Conservation (phyloP, 495 filamentous ascomycete species). For the Daldinia decipiens region DNA sequence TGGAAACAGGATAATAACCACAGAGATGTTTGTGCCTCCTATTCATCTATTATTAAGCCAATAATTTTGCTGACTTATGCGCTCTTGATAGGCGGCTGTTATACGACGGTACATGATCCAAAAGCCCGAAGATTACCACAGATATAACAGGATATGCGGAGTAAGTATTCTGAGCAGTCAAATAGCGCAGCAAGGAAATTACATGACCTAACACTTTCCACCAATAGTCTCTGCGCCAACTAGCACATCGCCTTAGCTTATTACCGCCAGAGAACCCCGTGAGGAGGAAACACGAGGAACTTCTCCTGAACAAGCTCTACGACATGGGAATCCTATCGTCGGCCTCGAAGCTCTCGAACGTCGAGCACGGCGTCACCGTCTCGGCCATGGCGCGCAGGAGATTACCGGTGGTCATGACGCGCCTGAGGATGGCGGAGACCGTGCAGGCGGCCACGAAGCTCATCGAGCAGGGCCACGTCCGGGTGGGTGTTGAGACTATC, state of each 20-base stretch:
- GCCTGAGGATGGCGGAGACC: constrained; percentile 88
- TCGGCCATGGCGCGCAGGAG: constrained; percentile 82
- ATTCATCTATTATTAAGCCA: not conserved
- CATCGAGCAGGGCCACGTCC: constrained; percentile 94
- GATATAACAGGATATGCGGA: constrained; percentile 89
- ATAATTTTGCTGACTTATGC: constrained; percentile 12
- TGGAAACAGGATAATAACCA: constrained; percentile 90
- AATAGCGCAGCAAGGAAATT: not conserved
- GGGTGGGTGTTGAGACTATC: constrained; percentile 90
- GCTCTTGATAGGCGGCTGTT: constrained; percentile 63
- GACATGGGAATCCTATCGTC: constrained; percentile 87
- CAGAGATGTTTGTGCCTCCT: constrained; percentile 63
- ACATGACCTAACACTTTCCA: constrained; percentile 25
- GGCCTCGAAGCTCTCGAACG: constrained; percentile 77
- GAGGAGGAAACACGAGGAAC: constrained; percentile 80
- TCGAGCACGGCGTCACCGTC: constrained; percentile 88
- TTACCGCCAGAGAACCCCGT: constrained; percentile 81
- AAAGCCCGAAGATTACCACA: constrained; percentile 82
- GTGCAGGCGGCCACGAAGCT: constrained; percentile 84
- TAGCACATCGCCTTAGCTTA: constrained; percentile 85
- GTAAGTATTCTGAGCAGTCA: constrained; percentile 46
- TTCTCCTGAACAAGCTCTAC: constrained; percentile 88
- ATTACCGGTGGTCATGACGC: constrained; percentile 85
- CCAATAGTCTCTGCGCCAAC: constrained; percentile 73
- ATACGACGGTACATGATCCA: constrained; percentile 88